Evolutionary conservation across 192 early-diverging fungal genomes (phyloP).

Genomic region (Entomortierella beljakovae): DNA sequence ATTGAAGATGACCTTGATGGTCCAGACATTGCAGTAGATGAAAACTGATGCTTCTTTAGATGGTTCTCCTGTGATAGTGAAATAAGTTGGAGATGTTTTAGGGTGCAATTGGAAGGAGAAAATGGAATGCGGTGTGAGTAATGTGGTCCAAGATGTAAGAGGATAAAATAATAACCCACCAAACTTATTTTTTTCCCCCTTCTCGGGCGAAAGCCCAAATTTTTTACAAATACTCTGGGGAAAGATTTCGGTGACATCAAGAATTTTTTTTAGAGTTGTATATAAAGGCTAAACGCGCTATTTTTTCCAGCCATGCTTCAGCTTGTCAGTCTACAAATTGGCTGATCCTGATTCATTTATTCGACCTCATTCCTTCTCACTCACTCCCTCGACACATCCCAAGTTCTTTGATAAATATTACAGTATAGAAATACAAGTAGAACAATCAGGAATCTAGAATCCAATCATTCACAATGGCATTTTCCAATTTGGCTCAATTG

Average conservation of each 20-base stretch:
- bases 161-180: no score
- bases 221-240: no score
- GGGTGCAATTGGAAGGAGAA: not conserved
- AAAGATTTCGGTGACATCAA: not conserved
- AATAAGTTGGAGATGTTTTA: not conserved
- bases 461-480: slow-evolving; percentile 12
- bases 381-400: no score
- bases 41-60: not conserved
- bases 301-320: not conserved
- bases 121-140: not conserved
- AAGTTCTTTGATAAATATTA: not conserved
- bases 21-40: slow-evolving; percentile 25
- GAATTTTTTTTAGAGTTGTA: not conserved
- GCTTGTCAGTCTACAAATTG: not conserved
- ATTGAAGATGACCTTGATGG: slow-evolving; percentile 32
- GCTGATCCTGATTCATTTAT: not conserved
- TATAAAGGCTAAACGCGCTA: not conserved
- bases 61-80: no score
- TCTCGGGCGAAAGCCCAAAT: not conserved
- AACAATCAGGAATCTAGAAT: not conserved
- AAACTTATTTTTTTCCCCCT: no score
- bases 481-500: slow-evolving; percentile 63
- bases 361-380: not conserved
- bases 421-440: not conserved
- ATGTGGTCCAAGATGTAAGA: not conserved